Base-by-base conservation (phyloP, 805 yeast species). In the Pichia scutulata region DNA sequence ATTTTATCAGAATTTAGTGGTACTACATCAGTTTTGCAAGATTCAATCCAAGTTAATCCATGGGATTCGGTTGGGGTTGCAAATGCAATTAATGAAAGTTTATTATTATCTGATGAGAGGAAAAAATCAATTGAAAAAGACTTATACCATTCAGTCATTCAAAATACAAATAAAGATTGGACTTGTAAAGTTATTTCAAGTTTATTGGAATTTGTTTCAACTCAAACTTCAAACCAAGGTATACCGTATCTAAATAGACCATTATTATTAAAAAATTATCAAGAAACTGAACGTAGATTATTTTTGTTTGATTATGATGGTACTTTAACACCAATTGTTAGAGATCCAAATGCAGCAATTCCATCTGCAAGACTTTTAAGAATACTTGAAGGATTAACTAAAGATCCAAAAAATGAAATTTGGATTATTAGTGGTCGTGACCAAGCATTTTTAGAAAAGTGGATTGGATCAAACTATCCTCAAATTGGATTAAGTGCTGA, bases 341-440 rank as follows among this genome's bases (percentile, higher is more conserved):
- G 81, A 39, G 98, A 93, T 59, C 99, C 99, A 2, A 89, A 92
- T n/a, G 97, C 98, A 0, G 99, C 99, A 0, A 86, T 93, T 41
- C 99, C 99, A 3, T 82, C 96, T 0, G 81, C 83, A 3, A 75
- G 84, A 57, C 72, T 93, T 43, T 73, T 79, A 48, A 67, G 72
- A 9, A 78, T 85, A 13, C 67, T 93, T 52, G 72, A 76, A 25
- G 70, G 73, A 28, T 72, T 93, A 48, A 73, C 84, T 2, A 72
- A 73, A 14, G 98, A 92, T 64, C 89, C 92, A 7, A 74, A 74
- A 53, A 93, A 93, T 68, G 84, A 82, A 63, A 82, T 93, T 41
- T 93, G 99, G 99, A 80, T 93, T 56, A 92, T 93, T 53, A 84
- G 95, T 40, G 99, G 99, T 2, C 80, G 99, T 58, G 99, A 93